Percentiles rank a stretch among this genome's conserved stretches.
These are phyloP conservation scores for Ophiostoma triangulosporum DNA, from an alignment of 2,329 filamentous ascomycete genomes.

Conservation along the genomic window DNA sequence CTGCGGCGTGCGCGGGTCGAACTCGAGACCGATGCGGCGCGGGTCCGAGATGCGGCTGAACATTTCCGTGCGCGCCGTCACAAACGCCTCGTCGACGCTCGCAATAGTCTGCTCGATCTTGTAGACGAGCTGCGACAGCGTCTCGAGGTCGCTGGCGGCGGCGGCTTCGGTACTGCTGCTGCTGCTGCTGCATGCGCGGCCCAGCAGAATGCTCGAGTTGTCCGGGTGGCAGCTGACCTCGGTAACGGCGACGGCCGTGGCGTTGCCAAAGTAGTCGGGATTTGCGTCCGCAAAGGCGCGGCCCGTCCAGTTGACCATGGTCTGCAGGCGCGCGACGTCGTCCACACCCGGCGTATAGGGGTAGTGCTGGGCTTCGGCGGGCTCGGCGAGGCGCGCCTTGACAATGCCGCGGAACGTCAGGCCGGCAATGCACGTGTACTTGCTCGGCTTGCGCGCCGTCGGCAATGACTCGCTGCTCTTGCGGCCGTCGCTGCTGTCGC, in stretches of 20 bases:
- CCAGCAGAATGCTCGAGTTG: not conserved
- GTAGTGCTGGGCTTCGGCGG: conserved; percentile 5
- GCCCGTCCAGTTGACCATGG: conserved; percentile 29
- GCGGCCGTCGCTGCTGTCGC: not conserved
- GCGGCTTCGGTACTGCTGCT: not conserved
- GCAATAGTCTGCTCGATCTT: conserved; percentile 20
- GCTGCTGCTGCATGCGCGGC: not conserved
- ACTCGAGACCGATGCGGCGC: conserved; percentile 25
- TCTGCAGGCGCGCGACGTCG: conserved; percentile 21
- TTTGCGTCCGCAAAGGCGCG: conserved; percentile 21
- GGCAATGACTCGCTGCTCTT: not conserved
- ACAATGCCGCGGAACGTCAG: conserved; percentile 28
- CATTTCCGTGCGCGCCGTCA: conserved; percentile 25
- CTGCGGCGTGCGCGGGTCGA: conserved; percentile 27
- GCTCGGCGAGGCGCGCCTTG: conserved; percentile 19
- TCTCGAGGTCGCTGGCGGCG: conserved; percentile 16
- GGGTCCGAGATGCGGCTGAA: conserved; percentile 26
- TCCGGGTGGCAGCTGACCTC: conserved; percentile 10
- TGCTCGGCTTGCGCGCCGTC: conserved; percentile 18
- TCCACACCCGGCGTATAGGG: not conserved
- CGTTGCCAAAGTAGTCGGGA: conserved; percentile 28
- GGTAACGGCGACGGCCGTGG: conserved; percentile 26
- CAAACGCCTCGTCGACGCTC: conserved; percentile 27
- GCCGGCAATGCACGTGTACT: conserved; percentile 27
- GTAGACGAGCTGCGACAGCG: conserved; percentile 16